A percentile compares a stretch with the other conserved stretches of the same genome.
These are phyloP conservation scores for Peribolospora baueri DNA, from an alignment of 768 basidiomycete species.

Conservation along the genomic window DNA sequence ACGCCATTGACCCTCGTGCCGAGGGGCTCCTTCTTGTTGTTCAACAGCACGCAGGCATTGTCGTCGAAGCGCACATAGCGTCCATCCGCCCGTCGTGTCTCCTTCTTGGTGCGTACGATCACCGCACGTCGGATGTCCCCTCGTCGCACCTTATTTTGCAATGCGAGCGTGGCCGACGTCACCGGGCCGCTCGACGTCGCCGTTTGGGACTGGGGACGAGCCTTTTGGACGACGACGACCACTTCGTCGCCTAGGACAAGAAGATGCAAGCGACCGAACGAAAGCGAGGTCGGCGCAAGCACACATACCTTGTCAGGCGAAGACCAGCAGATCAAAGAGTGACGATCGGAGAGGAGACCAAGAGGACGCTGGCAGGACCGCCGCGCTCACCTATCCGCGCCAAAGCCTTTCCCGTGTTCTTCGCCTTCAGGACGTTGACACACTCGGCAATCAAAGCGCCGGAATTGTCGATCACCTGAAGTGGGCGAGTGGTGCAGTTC, in stretches of 20 bases:
- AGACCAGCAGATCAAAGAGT: background rate
- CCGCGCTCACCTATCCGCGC: conserved; percentile 27
- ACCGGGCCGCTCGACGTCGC: conserved; percentile 23
- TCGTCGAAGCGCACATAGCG: conserved; percentile 76
- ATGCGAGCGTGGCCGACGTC: conserved; percentile 25
- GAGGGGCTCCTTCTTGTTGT: conserved; percentile 87
- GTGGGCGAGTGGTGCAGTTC: background rate
- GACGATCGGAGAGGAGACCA: background rate
- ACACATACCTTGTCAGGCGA: background rate
- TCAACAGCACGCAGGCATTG: conserved; percentile 79
- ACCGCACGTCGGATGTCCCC: conserved; percentile 92
- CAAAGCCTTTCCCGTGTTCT: conserved; percentile 71
- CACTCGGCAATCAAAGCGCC: conserved; percentile 85
- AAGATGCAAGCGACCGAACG: conserved; percentile 20
- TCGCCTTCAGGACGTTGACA: conserved; percentile 85
- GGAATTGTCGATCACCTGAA: conserved; percentile 85
- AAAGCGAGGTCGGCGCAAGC: conserved; percentile 14
- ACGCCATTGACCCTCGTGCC: conserved; percentile 85
- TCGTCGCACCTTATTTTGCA: conserved; percentile 50
- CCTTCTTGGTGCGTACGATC: conserved; percentile 76
- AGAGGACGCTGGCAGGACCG: background rate
- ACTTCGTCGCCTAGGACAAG: conserved; percentile 56
- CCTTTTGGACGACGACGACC: conserved; percentile 78
- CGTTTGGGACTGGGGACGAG: conserved; percentile 48
- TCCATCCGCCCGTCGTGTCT: conserved; percentile 66